Evolutionary conservation across 495 filamentous ascomycete genomes (phyloP), one percentile per base, ranked within the genome.

Genomic region (Lophium mytilinum): DNA sequence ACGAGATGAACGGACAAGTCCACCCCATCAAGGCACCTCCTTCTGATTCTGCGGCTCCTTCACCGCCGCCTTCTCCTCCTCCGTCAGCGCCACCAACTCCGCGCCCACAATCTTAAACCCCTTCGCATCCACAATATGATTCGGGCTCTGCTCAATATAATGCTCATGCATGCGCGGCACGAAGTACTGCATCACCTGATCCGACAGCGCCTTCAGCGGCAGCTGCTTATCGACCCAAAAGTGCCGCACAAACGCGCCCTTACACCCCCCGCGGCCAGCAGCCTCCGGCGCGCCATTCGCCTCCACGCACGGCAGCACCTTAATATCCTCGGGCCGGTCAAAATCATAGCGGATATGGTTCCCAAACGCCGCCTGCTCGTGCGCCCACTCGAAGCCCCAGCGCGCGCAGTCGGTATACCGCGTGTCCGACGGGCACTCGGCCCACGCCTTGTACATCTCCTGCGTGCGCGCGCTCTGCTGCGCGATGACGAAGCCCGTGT

Each of bases 301-400:
- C 43, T 73, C 72, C 3, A 62, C 62, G 49, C 72, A 76, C 18
- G 69, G 53, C 4, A 76, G 59, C 12, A 68, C 64, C 51, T 67
- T 66, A 33, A 74, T 67, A 57, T 74, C 71, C 4, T 71, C 59
- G 35, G 59, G 55, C 0, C 56, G 55, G 24, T 64, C 51, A 58
- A 69, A 74, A n/a, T 64, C 56, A 57, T 74, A 74, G 34, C 73
- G 70, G 17, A 72, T 36, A 46, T 68, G 69, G 42, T 69, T 67
- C 12, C 68, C 66, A 58, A 73, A 74, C 0, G 71, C 73, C 15
- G 62, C 67, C 50, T 76, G 73, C 53, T 74, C 73, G 49, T 76
- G 69, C 39, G 69, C 57, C 68, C 69, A 71, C 33, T 67, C 54
- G 15, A 54, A 41, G 42, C 64, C 65, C 67, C 67, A 74, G 4